These are phyloP conservation scores for Fistulinella prunicolor DNA, from an alignment of 768 basidiomycete species.

Conservation along the genomic window DNA sequence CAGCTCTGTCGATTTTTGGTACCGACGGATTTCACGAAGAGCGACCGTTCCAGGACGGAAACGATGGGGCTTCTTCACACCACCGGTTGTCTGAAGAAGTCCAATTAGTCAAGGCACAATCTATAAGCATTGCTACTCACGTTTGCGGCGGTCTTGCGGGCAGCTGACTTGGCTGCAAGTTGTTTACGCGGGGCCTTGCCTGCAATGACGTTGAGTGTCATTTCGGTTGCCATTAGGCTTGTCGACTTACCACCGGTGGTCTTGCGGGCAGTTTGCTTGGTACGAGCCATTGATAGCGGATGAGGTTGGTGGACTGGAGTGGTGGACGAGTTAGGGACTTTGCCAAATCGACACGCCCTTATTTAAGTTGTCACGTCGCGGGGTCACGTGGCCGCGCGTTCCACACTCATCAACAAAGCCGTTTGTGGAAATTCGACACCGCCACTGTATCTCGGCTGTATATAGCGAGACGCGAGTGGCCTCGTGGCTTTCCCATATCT, in stretches of 20 bases:
- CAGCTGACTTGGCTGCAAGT: conserved; percentile 60
- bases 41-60: conserved; percentile 85
- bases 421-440: conserved; percentile 26
- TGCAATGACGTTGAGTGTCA: conserved; percentile 10
- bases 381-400: conserved; percentile 26
- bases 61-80: conserved; percentile 92
- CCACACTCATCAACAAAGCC: no score
- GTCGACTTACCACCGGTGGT: conserved; percentile 60
- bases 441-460: conserved; percentile 22
- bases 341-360: background rate
- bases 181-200: conserved; percentile 71
- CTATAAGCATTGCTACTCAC: no score
- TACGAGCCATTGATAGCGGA: conserved; percentile 54
- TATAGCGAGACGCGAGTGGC: conserved; percentile 19
- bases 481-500: background rate
- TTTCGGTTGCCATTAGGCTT: background rate
- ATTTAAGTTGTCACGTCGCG: conserved; percentile 28
- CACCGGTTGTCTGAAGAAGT: conserved; percentile 57
- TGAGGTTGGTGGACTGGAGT: no score
- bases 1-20: conserved; percentile 87
- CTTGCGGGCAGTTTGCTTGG: conserved; percentile 76
- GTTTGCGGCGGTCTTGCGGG: conserved; percentile 56
- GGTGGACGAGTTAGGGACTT: no score
- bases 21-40: conserved; percentile 84
- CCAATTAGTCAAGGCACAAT: background rate